phyloP scores from a whole-genome alignment of 441 rosid species.

The Adansonia gregorii region DNA sequence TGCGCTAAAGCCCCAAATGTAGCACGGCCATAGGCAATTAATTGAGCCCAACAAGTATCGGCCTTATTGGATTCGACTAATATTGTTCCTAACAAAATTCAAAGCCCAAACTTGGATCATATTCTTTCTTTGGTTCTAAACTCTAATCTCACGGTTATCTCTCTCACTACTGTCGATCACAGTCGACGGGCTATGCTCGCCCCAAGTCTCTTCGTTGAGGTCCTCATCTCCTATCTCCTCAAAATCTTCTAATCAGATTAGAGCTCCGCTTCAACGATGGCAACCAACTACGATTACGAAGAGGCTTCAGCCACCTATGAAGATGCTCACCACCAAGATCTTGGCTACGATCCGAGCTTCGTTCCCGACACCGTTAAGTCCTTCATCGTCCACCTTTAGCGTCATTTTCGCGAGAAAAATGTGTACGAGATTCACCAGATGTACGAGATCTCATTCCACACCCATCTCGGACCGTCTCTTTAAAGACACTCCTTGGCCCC shows the following conservation, averaged over 20 bases:
- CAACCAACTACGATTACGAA: slow-evolving; percentile 58
- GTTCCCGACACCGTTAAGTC: slow-evolving; percentile 93
- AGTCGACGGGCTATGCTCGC: not conserved
- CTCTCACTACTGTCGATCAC: not conserved
- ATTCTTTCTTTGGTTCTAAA: not conserved
- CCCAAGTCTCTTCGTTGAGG: not conserved
- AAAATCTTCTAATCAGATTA: not conserved
- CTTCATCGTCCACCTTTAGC: slow-evolving; percentile 87
- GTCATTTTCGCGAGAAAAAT: slow-evolving; percentile 94
- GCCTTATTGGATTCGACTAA: not conserved
- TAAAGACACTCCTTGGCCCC: slow-evolving; percentile 96
- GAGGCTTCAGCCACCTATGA: slow-evolving; percentile 51
- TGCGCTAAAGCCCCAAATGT: not conserved
- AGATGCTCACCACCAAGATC: slow-evolving; percentile 45
- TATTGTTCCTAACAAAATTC: not conserved
- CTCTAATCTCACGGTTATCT: not conserved
- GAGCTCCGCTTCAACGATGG: slow-evolving; percentile 40
- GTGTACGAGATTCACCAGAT: slow-evolving; percentile 99
- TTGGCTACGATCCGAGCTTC: slow-evolving; percentile 76
- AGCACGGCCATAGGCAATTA: not conserved
- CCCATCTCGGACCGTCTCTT: slow-evolving; percentile 78
- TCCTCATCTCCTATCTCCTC: not conserved
- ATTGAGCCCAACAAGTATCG: not conserved
- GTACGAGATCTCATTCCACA: slow-evolving; percentile 95
- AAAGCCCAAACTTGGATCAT: not conserved